These are phyloP conservation scores for Debaryomycetaceae sp. DNA, from an alignment of 1,139 yeast species.

Conservation along the genomic window DNA sequence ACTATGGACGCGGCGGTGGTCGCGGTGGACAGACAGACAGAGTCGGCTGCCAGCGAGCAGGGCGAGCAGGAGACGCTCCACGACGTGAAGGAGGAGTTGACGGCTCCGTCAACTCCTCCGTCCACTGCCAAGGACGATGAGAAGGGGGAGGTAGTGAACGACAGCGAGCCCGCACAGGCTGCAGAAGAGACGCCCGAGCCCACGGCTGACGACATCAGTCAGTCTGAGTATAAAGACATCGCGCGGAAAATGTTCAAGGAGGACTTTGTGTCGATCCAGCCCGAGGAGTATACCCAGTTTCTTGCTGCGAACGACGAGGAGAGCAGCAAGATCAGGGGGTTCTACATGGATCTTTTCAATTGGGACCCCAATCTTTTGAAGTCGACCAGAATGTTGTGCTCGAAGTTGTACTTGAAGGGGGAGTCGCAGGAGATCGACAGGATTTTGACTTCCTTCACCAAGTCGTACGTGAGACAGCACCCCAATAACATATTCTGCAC, in stretches of 20 bases:
- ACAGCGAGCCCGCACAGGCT: background rate
- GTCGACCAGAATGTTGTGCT: conserved; percentile 60
- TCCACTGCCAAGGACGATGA: background rate
- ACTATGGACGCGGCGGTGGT: background rate
- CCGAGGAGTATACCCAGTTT: conserved; percentile 47
- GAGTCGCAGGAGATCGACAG: conserved; percentile 84
- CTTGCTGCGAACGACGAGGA: conserved; percentile 44
- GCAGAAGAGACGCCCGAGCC: background rate
- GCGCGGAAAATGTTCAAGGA: conserved; percentile 38
- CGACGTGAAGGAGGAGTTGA: background rate
- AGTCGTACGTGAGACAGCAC: conserved; percentile 58
- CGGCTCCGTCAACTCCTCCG: background rate
- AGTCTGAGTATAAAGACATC: conserved; percentile 24
- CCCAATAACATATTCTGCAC: conserved; percentile 49
- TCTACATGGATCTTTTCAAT: conserved; percentile 46
- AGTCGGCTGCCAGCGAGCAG: background rate
- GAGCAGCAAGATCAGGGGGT: conserved; percentile 34
- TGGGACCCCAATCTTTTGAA: conserved; percentile 51
- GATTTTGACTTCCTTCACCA: conserved; percentile 65
- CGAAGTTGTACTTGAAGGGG: conserved; percentile 67
- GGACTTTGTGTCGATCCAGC: conserved; percentile 41
- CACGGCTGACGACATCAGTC: background rate
- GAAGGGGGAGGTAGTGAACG: background rate
- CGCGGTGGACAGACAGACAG: background rate
- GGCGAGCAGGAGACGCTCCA: background rate